Evolutionary conservation across 208 protist species (phyloP).

Genomic region (Angomonas ambiguus): DNA sequence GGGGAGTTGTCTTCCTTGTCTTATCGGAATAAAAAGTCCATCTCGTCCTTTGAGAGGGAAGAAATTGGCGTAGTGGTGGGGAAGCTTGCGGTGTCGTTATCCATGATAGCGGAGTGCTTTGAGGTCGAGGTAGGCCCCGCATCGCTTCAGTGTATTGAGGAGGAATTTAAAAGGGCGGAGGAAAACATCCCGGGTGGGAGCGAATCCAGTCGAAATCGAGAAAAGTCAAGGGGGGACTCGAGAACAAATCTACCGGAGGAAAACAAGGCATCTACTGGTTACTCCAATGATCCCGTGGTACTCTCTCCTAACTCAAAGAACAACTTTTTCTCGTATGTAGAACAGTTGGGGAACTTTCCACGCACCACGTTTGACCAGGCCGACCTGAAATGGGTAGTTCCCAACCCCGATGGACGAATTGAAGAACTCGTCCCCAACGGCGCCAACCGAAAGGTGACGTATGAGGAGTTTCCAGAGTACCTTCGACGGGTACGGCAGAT

Average conservation of each 20-base stretch:
- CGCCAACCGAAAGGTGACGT: constrained; percentile 28
- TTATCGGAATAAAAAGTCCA: constrained; percentile 29
- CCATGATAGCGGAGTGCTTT: constrained; percentile 53
- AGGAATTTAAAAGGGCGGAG: constrained; percentile 18
- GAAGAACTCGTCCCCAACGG: constrained; percentile 69
- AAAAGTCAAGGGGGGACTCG: not conserved
- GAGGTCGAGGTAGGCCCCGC: constrained; percentile 47
- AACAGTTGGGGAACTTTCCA: constrained; percentile 33
- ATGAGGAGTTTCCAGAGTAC: constrained; percentile 57
- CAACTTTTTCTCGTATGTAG: constrained; percentile 57
- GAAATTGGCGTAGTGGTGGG: constrained; percentile 58
- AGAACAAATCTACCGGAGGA: not conserved
- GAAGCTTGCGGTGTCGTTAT: constrained; percentile 48
- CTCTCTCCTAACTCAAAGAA: constrained; percentile 29
- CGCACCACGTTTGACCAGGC: constrained; percentile 42
- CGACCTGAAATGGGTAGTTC: constrained; percentile 59
- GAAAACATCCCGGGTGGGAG: not conserved
- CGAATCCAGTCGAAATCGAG: not conserved
- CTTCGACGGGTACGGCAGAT: constrained; percentile 33
- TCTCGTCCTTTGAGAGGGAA: constrained; percentile 67
- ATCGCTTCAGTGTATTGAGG: constrained; percentile 41
- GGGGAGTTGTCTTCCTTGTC: constrained; percentile 62
- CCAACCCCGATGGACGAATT: constrained; percentile 39
- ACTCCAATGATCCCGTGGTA: constrained; percentile 13
- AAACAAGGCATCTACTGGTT: not conserved